Conservation (phyloP, 2,329 filamentous ascomycete species). For the Moelleriella libera region DNA sequence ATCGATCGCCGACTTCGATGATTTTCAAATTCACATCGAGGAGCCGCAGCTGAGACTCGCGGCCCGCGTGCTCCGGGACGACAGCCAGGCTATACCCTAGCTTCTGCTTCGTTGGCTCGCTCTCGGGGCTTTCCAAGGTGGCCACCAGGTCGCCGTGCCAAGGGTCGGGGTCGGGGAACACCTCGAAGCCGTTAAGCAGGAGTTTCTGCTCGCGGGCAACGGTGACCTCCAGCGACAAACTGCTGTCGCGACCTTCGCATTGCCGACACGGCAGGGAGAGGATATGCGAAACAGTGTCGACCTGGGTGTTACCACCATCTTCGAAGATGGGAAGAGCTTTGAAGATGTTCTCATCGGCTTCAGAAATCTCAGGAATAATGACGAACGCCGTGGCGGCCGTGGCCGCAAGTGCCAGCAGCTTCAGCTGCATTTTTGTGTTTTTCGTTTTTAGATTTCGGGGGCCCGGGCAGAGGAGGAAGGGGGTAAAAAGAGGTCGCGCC, state of each 20-base stretch:
- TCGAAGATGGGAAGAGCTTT: conserved; percentile 21
- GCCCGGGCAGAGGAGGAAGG: no score
- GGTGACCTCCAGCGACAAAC: conserved; percentile 39
- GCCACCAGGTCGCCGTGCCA: conserved; percentile 29
- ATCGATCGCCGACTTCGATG: conserved; percentile 41
- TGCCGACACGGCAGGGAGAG: conserved; percentile 38
- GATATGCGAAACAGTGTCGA: conserved; percentile 17
- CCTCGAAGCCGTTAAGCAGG: conserved; percentile 43
- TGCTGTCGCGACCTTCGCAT: conserved; percentile 31
- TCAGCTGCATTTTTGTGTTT: conserved; percentile 15
- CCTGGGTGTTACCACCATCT: conserved; percentile 20
- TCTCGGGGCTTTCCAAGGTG: conserved; percentile 25
- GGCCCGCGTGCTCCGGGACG: conserved; percentile 19
- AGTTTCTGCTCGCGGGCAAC: conserved; percentile 35
- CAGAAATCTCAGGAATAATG: conserved; percentile 34
- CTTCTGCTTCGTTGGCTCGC: conserved; percentile 19
- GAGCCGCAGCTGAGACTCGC: conserved; percentile 32
- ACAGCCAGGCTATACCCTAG: conserved; percentile 36
- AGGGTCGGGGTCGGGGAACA: conserved; percentile 40
- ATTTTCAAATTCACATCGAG: conserved; percentile 42
- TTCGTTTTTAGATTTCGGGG: no score
- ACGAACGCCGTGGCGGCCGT: conserved; percentile 30
- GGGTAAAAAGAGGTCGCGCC: no score
- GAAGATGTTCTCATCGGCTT: conserved; percentile 25
- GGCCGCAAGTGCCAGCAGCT: conserved; percentile 17